phyloP scores from a whole-genome alignment of 148 eudicot genomes.

The Nyssa sinensis region DNA sequence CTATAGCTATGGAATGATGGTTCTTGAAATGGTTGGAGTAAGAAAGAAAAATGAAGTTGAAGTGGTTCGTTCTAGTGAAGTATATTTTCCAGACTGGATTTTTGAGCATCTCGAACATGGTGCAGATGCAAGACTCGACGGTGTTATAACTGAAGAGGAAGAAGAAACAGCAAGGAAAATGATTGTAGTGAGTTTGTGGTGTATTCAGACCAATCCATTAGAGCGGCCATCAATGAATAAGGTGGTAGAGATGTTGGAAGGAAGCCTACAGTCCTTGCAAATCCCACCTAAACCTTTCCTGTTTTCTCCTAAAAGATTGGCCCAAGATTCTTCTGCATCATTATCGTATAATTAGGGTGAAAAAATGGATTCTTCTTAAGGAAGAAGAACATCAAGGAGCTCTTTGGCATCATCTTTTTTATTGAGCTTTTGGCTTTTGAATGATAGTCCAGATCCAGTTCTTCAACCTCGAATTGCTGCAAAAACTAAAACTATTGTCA shows the following conservation, averaged over 20 bases:
- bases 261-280: constrained; percentile 16
- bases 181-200: constrained; percentile 41
- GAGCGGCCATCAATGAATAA: constrained; percentile 23
- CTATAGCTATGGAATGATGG: constrained; percentile 27
- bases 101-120: constrained; percentile 21
- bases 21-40: constrained; percentile 15
- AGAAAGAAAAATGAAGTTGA: neutral
- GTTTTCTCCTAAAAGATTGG: constrained; percentile 9
- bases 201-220: constrained; percentile 31
- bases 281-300: constrained; percentile 18
- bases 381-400: too few relatives aligned
- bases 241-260: constrained; percentile 38
- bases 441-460: too few relatives aligned
- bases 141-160: constrained; percentile 6
- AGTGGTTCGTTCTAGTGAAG: neutral
- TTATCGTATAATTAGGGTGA: too few relatives aligned
- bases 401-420: too few relatives aligned
- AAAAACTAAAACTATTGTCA: too few relatives aligned
- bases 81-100: constrained; percentile 19
- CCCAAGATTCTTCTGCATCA: neutral
- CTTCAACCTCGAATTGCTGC: too few relatives aligned
- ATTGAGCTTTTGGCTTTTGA: too few relatives aligned
- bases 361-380: too few relatives aligned
- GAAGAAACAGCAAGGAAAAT: constrained; percentile 19
- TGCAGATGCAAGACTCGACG: neutral